A percentile compares a stretch with the other conserved stretches of the same genome.
These are phyloP conservation scores for Pyrenophora teres DNA, from an alignment of 2,329 filamentous ascomycete species.

Conservation along the genomic window DNA sequence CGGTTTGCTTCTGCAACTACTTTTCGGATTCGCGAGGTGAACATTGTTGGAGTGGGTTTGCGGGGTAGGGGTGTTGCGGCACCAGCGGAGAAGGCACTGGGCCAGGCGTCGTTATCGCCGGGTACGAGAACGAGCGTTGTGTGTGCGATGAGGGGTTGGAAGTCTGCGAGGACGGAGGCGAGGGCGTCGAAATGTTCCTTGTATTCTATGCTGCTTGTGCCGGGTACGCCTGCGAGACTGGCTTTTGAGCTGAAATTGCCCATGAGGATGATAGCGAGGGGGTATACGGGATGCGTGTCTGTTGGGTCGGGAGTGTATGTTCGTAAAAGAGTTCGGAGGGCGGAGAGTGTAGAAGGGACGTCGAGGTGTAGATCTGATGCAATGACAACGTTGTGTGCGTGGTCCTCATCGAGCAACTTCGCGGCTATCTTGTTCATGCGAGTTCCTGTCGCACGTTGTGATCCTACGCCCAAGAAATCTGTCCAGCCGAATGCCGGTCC, in stretches of 20 bases:
- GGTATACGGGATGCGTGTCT: slow-evolving; percentile 65
- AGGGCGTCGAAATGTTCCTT: slow-evolving; percentile 94
- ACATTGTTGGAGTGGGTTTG: slow-evolving; percentile 79
- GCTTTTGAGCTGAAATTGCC: slow-evolving; percentile 77
- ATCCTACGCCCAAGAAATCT: slow-evolving; percentile 90
- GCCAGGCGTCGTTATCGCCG: slow-evolving; percentile 97
- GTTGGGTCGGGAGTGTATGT: slow-evolving; percentile 64
- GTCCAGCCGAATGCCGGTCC: slow-evolving; percentile 81
- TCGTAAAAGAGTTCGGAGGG: slow-evolving; percentile 76
- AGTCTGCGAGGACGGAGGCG: slow-evolving; percentile 81
- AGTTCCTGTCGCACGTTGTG: slow-evolving; percentile 78
- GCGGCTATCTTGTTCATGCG: slow-evolving; percentile 83
- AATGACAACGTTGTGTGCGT: slow-evolving; percentile 66
- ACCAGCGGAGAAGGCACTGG: slow-evolving; percentile 79
- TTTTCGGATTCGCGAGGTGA: slow-evolving; percentile 83
- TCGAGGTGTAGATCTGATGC: slow-evolving; percentile 88
- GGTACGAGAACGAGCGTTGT: slow-evolving; percentile 92
- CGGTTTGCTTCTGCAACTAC: slow-evolving; percentile 79
- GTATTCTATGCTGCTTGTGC: slow-evolving; percentile 87
- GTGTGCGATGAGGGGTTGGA: slow-evolving; percentile 75
- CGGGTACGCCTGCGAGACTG: slow-evolving; percentile 65
- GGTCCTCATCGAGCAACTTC: slow-evolving; percentile 59
- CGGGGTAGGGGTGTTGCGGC: slow-evolving; percentile 72
- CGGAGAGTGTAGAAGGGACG: slow-evolving; percentile 77
- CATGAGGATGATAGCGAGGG: slow-evolving; percentile 79